Evolutionary conservation across 495 filamentous ascomycete species (phyloP).

Genomic region (Hypomontagnella submonticulosa): DNA sequence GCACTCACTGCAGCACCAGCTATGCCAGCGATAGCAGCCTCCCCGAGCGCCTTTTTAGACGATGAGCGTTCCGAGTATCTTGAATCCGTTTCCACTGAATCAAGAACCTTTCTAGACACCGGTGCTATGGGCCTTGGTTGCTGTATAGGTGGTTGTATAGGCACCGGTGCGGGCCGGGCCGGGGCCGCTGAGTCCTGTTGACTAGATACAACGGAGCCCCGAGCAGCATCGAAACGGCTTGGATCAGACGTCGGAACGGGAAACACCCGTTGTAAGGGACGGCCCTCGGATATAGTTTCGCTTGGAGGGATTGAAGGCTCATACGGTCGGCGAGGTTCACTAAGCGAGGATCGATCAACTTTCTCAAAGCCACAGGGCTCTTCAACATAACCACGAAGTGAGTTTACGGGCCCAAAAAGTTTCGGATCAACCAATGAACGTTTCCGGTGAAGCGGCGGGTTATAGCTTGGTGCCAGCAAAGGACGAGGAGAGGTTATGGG

Average conservation of each 20-base stretch:
- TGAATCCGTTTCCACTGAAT: conserved; percentile 50
- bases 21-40: conserved; percentile 60
- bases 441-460: conserved; percentile 52
- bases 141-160: conserved; percentile 55
- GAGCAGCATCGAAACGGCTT: conserved; percentile 64
- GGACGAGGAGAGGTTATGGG: conserved; percentile 33
- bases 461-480: conserved; percentile 26
- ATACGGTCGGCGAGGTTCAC: conserved; percentile 25
- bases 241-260: conserved; percentile 72
- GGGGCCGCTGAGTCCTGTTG: conserved; percentile 39
- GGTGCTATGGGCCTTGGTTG: conserved; percentile 58
- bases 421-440: conserved; percentile 62
- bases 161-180: conserved; percentile 50
- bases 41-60: conserved; percentile 53
- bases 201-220: conserved; percentile 60
- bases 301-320: conserved; percentile 36
- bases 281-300: conserved; percentile 49
- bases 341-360: conserved; percentile 38
- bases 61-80: conserved; percentile 46
- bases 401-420: conserved; percentile 65
- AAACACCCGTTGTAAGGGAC: conserved; percentile 44
- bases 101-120: conserved; percentile 55
- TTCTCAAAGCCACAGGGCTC: conserved; percentile 63
- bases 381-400: conserved; percentile 60
- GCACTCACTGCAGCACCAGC: conserved; percentile 60